Conservation (phyloP, 345 rosid genomes). For the Aegle marmelos region DNA sequence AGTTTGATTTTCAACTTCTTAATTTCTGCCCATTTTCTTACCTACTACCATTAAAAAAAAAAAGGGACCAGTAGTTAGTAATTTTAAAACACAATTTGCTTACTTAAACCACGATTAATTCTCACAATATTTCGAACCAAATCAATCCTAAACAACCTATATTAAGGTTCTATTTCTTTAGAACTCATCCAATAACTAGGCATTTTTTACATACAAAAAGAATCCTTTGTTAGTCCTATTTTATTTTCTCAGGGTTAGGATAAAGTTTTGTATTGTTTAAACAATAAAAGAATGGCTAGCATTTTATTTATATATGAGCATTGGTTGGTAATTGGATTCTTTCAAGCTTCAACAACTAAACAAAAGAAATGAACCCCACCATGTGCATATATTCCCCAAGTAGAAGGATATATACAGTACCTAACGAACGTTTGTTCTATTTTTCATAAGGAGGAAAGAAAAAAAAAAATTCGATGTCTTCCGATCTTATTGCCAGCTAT, state of each 20-base stretch:
- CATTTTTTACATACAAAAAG: neutral
- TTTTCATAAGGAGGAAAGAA: no score
- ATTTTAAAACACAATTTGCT: neutral
- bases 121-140: neutral
- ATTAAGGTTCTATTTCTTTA: neutral
- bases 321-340: neutral
- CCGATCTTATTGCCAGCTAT: neutral
- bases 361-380: slow-evolving; percentile 10
- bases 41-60: no score
- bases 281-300: neutral
- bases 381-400: slow-evolving; percentile 12
- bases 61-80: no score
- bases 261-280: neutral
- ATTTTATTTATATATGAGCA: neutral
- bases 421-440: neutral
- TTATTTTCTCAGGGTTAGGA: neutral
- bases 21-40: neutral
- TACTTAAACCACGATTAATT: neutral
- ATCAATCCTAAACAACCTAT: neutral
- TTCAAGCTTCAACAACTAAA: neutral
- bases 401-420: neutral
- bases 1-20: neutral
- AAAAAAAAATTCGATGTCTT: no score
- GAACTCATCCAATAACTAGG: neutral
- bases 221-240: neutral